Base-by-base conservation (phyloP, 495 filamentous ascomycete species). In the Cairneyella variabilis region DNA sequence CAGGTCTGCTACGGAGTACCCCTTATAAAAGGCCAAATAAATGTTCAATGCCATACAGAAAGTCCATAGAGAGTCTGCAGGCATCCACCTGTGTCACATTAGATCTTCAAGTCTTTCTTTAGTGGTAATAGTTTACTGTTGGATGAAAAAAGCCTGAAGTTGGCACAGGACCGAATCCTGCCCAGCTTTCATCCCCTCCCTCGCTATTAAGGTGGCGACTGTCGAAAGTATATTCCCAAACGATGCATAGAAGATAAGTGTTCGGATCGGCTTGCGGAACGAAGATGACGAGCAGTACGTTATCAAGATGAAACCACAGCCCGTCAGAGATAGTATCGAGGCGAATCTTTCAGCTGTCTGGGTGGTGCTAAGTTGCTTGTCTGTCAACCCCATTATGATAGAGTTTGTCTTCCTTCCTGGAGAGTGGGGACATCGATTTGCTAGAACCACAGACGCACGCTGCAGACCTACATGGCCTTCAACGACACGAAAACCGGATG, bases 171-270 rank as follows among this genome's bases (percentile, higher is more conserved):
- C 47, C 20, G 47, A 50, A 50, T 38, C 23, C 39, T 50, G 47
- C 47, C 47, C 47, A 39, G 47, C 47, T 22, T 12, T 11, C 23
- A 50, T 32, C 1, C 47, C 47, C 26, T 50, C n/a, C 32, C 76
- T 74, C 0, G 85, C 81, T 61, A 91, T 86, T 21, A 92, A 66
- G 1, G 88, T 88, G 3, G 83, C 89, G 14, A 90, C 77, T 64
- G 87, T 91, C 44, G 85, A 82, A 66, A 89, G 71, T 38, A 91
- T 75, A 59, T 95, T 95, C 37, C 88, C 89, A 64, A 89, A 91
- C 9, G 85, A 84, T 2, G 89, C 89, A 63, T 84, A 91, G 64
- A 95, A 92, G 7, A 90, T 80, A 5, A 95, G 72, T 5, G 88
- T 78, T 60, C 90, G 92, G 69, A 95, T 90, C 16, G 89, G 88